Base-by-base conservation (phyloP, 257 asterid genomes). In the Solanum gandarillasii region DNA sequence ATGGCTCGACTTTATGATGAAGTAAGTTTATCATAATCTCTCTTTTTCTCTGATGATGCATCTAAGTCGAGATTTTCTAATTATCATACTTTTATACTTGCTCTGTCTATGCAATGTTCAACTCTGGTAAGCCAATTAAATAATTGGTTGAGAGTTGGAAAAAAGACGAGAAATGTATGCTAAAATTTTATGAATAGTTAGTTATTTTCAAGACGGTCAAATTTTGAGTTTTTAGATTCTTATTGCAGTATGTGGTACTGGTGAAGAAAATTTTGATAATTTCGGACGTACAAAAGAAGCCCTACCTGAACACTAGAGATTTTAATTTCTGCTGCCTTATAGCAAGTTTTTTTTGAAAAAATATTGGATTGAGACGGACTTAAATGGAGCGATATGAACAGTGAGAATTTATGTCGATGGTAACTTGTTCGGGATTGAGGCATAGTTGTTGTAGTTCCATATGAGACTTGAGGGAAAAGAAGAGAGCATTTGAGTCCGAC, bases 1-100 rank as follows among this genome's bases (percentile, higher is more conserved):
- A 18, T 97, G 99, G 99, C 96, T 97, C 52, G 98, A 95, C 91
- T 97, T 97, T 81, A 96, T 97, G 99, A 97, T 97, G 99, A 97
- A 94, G 99, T 95, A 89, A 90, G 94, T 86, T 3, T 18, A 18
- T 21, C 60, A 3, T 83, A 43, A 48, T 38, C n/a, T 74, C 36
- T 27, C 10, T 46, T 8, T 43, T 27, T 46, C 18, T 31, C 8
- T 25, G n/a, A 78, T 4, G 18, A 27, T 79, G n/a, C 65, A 41
- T 41, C 65, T 41, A 38, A 6, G n/a, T 2, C 25, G 2, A 38
- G 5, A 78, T 1, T 13, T 12, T 41, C 38, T 4, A 1, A 14
- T 7, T 13, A 79, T 6, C 38, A 13, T 43, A 79, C 25, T 25
- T 18, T 2, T 39, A 43, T 43, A 43, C 25, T 27, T 43, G 84